Percentiles rank a stretch among this genome's conserved stretches.
Conservation (phyloP, 75 land plant genomes). For the Selaginella moellendorffii region DNA sequence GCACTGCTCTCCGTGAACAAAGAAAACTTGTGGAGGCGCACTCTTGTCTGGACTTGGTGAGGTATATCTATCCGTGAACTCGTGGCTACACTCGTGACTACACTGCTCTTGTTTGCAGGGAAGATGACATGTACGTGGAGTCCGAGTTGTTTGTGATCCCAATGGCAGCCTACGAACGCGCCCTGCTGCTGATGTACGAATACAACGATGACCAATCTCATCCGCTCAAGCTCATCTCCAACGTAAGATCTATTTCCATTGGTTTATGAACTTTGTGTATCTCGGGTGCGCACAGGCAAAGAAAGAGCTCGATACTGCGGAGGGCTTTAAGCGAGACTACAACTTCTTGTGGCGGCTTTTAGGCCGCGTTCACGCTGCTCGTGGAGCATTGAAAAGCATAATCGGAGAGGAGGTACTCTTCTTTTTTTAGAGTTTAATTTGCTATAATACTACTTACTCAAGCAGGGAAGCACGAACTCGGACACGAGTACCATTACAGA, state of each 20-base stretch:
- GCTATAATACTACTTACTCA: no score
- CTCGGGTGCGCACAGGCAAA: slow-evolving; percentile 16
- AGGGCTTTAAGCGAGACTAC: slow-evolving; percentile 28
- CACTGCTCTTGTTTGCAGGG: slow-evolving; percentile 12
- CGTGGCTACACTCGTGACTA: neutral
- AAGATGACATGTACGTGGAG: slow-evolving; percentile 25
- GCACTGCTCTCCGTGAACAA: slow-evolving; percentile 30
- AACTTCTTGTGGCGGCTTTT: slow-evolving; percentile 33
- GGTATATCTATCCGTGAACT: slow-evolving; percentile 12
- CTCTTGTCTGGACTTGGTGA: slow-evolving; percentile 17
- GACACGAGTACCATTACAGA: neutral
- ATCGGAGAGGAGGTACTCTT: slow-evolving; percentile 17
- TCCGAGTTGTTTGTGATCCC: slow-evolving; percentile 26
- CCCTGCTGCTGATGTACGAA: slow-evolving; percentile 22
- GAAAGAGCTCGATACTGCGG: slow-evolving; percentile 27
- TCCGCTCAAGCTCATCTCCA: neutral
- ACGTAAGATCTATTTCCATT: neutral
- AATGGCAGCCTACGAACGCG: slow-evolving; percentile 38
- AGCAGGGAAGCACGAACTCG: neutral
- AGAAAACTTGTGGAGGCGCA: slow-evolving; percentile 25
- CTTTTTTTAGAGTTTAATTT: no score
- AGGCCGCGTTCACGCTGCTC: slow-evolving; percentile 34
- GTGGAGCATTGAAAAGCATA: slow-evolving; percentile 23
- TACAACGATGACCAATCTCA: slow-evolving; percentile 3
- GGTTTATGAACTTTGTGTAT: neutral